Evolutionary conservation across 768 basidiomycete genomes (phyloP).

Genomic region (Hebeloma cylindrosporum): DNA sequence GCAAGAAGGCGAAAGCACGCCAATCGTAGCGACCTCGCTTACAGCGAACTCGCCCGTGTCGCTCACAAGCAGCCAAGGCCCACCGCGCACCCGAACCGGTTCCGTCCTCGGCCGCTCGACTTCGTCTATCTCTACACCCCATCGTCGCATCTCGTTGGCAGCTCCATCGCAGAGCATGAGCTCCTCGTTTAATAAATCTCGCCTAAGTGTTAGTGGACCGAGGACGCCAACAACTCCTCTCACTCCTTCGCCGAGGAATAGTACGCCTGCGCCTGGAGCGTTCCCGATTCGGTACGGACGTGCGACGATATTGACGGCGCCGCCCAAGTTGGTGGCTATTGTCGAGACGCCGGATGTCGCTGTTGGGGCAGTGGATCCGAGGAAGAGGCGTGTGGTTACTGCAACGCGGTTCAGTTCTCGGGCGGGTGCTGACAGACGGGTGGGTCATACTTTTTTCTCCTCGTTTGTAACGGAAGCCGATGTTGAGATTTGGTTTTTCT

Average conservation of each 20-base stretch:
- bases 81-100: constrained; percentile 43
- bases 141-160: constrained; percentile 39
- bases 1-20: constrained; percentile 55
- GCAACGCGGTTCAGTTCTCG: constrained; percentile 87
- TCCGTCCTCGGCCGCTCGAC: constrained; percentile 57
- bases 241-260: constrained; percentile 45
- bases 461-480: constrained; percentile 2
- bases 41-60: constrained; percentile 23
- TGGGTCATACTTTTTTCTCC: constrained; percentile 35
- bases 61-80: constrained; percentile 27
- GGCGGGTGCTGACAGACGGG: constrained; percentile 78
- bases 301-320: constrained; percentile 76
- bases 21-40: constrained; percentile 21
- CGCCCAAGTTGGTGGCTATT: constrained; percentile 79
- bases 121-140: constrained; percentile 37
- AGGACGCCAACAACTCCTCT: constrained; percentile 48
- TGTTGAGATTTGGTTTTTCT: background rate
- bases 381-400: constrained; percentile 81
- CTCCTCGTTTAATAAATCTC: constrained; percentile 29
- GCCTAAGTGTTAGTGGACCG: constrained; percentile 39
- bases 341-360: constrained; percentile 88
- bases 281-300: constrained; percentile 60
- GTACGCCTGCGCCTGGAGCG: constrained; percentile 39
- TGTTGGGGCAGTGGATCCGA: constrained; percentile 85
- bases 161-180: constrained; percentile 22